Evolutionary conservation across 257 asterid genomes (phyloP).

Genomic region (Solanum rostratum): DNA sequence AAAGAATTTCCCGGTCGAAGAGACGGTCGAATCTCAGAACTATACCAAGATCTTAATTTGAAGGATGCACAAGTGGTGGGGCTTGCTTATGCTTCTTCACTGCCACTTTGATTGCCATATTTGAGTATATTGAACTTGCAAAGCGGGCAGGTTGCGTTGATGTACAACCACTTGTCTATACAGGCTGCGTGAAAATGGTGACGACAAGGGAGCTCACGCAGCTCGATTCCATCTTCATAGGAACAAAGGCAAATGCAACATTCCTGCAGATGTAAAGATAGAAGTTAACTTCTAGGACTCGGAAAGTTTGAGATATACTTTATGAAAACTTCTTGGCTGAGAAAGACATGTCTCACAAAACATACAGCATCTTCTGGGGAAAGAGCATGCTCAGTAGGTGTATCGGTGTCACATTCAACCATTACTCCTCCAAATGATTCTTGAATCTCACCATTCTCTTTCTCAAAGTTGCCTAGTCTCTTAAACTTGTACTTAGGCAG

Average conservation of each 20-base stretch:
- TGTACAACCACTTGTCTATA: constrained; percentile 94
- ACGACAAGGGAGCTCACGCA: constrained; percentile 91
- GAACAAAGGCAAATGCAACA: constrained; percentile 89
- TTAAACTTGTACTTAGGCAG: constrained; percentile 73
- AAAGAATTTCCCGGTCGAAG: not conserved
- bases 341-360: constrained; percentile 1
- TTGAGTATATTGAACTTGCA: constrained; percentile 92
- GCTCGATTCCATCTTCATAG: constrained; percentile 83
- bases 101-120: constrained; percentile 46
- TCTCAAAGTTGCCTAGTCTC: constrained; percentile 77
- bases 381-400: constrained; percentile 76
- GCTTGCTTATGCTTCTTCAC: constrained; percentile 51
- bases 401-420: constrained; percentile 64
- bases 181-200: constrained; percentile 87
- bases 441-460: constrained; percentile 80
- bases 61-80: not conserved
- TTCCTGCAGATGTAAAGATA: constrained; percentile 37
- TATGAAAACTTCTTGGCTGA: not conserved
- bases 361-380: constrained; percentile 88
- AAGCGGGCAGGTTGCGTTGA: constrained; percentile 90
- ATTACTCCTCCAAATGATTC: constrained; percentile 93
- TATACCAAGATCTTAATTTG: not conserved
- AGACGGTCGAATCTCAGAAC: not conserved
- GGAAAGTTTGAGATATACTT: not conserved
- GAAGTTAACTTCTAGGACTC: not conserved